phyloP scores from a whole-genome alignment of 2,329 filamentous ascomycete genomes.

The Pseudocercospora vitis region DNA sequence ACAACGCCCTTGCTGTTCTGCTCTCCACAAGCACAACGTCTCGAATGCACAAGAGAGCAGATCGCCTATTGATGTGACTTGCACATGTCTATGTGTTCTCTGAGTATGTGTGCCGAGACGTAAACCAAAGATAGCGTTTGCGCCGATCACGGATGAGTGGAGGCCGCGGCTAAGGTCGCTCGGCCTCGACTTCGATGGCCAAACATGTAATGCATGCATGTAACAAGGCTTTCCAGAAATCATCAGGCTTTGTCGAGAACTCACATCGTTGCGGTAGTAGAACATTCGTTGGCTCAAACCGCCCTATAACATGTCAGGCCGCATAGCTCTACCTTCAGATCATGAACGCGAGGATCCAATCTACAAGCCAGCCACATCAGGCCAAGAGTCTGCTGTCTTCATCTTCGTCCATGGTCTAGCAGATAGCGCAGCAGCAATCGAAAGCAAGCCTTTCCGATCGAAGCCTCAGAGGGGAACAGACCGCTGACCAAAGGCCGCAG shows the following conservation, averaged over 20 bases:
- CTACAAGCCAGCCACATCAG: slow-evolving; percentile 36
- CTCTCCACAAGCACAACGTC: too few relatives aligned
- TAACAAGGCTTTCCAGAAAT: too few relatives aligned
- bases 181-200: background rate
- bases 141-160: background rate
- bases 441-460: slow-evolving; percentile 32
- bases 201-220: too few relatives aligned
- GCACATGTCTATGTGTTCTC: too few relatives aligned
- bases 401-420: slow-evolving; percentile 45
- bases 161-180: background rate
- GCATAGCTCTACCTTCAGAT: background rate
- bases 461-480: background rate
- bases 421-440: slow-evolving; percentile 46
- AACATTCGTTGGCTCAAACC: background rate
- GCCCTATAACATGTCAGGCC: background rate
- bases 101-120: too few relatives aligned
- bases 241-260: too few relatives aligned
- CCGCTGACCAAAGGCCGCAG: slow-evolving; percentile 26
- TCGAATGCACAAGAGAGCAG: too few relatives aligned
- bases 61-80: too few relatives aligned
- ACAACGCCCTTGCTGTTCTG: too few relatives aligned
- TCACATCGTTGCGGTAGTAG: background rate
- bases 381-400: slow-evolving; percentile 41
- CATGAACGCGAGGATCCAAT: slow-evolving; percentile 28
- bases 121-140: background rate